phyloP scores from a whole-genome alignment of 2,329 filamentous ascomycete genomes.

The Trichoderma gracile region DNA sequence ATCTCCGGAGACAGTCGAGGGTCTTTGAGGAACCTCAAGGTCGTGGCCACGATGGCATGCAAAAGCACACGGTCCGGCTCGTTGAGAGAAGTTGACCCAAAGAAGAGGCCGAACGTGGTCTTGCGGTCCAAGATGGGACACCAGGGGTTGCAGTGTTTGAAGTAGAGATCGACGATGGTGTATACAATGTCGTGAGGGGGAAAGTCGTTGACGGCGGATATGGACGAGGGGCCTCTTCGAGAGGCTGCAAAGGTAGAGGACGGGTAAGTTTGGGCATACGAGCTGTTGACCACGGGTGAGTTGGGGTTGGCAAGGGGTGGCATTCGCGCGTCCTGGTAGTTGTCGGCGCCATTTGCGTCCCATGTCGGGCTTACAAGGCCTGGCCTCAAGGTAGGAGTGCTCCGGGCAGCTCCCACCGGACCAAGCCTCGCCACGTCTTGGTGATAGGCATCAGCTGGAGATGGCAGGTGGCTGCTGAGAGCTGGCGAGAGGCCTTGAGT shows the following conservation, averaged over 20 bases:
- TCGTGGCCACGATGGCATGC: constrained; percentile 48
- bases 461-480: constrained; percentile 40
- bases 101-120: constrained; percentile 44
- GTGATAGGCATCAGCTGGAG: constrained; percentile 35
- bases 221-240: constrained; percentile 33
- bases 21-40: constrained; percentile 46
- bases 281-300: background rate
- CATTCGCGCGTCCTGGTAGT: constrained; percentile 13
- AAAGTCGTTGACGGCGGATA: constrained; percentile 49
- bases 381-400: constrained; percentile 17
- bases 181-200: constrained; percentile 62
- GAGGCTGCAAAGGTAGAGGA: constrained; percentile 19
- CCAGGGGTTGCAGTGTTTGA: constrained; percentile 66
- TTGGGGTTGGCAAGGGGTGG: background rate
- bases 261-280: constrained; percentile 16
- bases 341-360: constrained; percentile 9
- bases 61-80: constrained; percentile 45
- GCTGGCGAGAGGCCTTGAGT: constrained; percentile 37
- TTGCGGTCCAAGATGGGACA: constrained; percentile 49
- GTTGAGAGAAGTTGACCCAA: constrained; percentile 43
- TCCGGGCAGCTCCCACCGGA: constrained; percentile 20
- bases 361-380: constrained; percentile 18
- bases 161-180: constrained; percentile 61
- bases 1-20: constrained; percentile 42
- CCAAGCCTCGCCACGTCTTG: constrained; percentile 10